Evolutionary conservation across 805 yeast species (phyloP), one percentile per base, ranked within the genome.

Genomic region (Alloascoidea hylecoeti): DNA sequence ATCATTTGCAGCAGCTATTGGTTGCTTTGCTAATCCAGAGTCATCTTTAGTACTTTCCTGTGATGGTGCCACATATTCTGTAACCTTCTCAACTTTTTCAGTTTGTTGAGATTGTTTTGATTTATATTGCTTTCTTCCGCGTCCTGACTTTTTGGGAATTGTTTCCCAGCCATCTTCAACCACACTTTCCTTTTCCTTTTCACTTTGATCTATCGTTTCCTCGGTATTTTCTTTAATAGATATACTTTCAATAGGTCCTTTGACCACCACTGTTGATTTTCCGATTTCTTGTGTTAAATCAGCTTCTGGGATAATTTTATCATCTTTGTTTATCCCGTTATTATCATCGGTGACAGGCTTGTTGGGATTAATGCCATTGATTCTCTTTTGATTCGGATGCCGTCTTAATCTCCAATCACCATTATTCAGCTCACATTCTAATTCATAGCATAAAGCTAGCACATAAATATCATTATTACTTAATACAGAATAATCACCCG

Each of bases 381-480:
- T 43, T 35, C 48, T 55, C 41, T 48, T 43, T 51, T 78, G 79
- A 23, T 94, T 94, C 0, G 95, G 95, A 41, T 48, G 67, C 37
- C 64, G 69, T 56, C 95, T 72, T 42, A 86, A 59, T 49, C 82
- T 66, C 70, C 76, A 68, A 36, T 75, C 78, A 14, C 89, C 89
- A 35, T 69, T 62, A 46, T 76, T 76, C 40, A 66, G 47, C 53
- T 84, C 89, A 39, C 66, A 63, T 45, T 88, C 95, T 37, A 92
- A 57, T 53, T 92, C 96, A 52, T 85, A 88, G 1, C 95, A 75
- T 47, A 92, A 66, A 0, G 99, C 97, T 42, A 94, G 67, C 40
- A 92, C 79, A 51, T 88, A 96, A 28, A 92, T 63, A 78, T 92
- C 99, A 45, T 94, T 88, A 30, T 77, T 71, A 46, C 95, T 83